Evolutionary conservation across 2,329 filamentous ascomycete genomes (phyloP).

Genomic region (Colletotrichum sansevieriae): DNA sequence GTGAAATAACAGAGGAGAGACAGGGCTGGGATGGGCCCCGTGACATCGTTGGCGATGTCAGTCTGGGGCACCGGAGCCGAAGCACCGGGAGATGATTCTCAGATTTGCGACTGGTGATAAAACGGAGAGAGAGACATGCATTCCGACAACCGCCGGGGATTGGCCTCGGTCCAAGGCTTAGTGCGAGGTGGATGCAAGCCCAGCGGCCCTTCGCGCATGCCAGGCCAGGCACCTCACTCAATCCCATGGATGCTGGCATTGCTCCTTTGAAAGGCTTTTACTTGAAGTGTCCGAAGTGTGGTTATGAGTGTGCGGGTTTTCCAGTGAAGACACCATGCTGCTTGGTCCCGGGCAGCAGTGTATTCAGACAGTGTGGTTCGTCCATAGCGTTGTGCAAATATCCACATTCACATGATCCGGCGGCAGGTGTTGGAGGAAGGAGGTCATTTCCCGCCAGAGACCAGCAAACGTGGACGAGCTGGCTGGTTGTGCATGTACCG

Average conservation of each 20-base stretch:
- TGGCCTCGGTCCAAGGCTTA: constrained; percentile 7
- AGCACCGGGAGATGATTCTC: too few species aligned
- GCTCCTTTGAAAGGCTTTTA: constrained; percentile 18
- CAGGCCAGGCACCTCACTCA: constrained; percentile 8
- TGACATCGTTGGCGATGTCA: constrained; percentile 9
- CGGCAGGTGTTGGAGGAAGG: constrained; percentile 1
- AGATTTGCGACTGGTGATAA: background rate
- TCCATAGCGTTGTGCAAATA: constrained; percentile 24
- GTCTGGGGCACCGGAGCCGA: background rate
- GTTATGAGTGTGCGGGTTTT: background rate
- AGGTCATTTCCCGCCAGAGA: too few species aligned
- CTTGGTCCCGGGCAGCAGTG: constrained; percentile 12
- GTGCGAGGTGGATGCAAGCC: constrained; percentile 20
- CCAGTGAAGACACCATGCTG: too few species aligned
- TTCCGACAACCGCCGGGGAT: constrained; percentile 13
- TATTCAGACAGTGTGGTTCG: constrained; percentile 5
- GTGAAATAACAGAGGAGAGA: background rate
- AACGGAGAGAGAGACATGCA: background rate
- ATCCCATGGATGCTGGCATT: constrained; percentile 30
- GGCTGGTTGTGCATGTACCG: too few species aligned
- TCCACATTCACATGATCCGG: constrained; percentile 41
- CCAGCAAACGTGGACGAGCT: too few species aligned
- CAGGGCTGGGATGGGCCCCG: constrained; percentile 11
- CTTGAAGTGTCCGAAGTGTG: background rate
- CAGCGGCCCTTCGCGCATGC: constrained; percentile 20